phyloP scores from a whole-genome alignment of 176 grass and related monocot species.

The Phyllostachys edulis region DNA sequence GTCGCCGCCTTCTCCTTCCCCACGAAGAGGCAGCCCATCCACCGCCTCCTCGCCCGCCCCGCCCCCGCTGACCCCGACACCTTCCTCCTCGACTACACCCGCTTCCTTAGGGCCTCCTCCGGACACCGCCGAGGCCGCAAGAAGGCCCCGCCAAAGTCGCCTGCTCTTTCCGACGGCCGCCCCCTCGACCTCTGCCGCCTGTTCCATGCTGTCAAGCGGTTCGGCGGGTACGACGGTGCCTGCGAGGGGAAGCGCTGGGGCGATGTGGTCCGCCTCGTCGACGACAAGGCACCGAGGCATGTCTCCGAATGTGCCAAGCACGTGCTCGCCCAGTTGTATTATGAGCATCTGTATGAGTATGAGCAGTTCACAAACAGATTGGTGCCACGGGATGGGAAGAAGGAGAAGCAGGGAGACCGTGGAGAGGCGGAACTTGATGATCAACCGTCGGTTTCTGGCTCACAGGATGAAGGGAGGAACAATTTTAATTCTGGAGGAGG shows the following conservation, averaged over 20 bases:
- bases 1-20: conserved; percentile 53
- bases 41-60: conserved; percentile 70
- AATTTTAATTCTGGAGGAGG: neutral
- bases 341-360: conserved; percentile 76
- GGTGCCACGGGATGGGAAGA: neutral
- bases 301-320: conserved; percentile 86
- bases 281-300: conserved; percentile 32
- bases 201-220: conserved; percentile 81
- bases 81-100: conserved; percentile 78
- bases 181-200: conserved; percentile 82
- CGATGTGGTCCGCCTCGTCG: conserved; percentile 63
- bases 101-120: conserved; percentile 48
- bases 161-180: conserved; percentile 57
- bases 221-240: conserved; percentile 65
- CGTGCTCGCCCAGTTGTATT: conserved; percentile 77
- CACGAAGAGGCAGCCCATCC: conserved; percentile 85
- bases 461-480: neutral
- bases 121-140: conserved; percentile 31
- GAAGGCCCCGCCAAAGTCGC: conserved; percentile 33
- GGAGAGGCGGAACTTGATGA: conserved; percentile 12
- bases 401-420: neutral
- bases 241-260: conserved; percentile 59
- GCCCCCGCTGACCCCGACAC: conserved; percentile 74
- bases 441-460: conserved; percentile 17
- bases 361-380: conserved; percentile 55